These are phyloP conservation scores for Biscogniauxia sp. DNA, from an alignment of 2,329 filamentous ascomycete species.

Conservation along the genomic window DNA sequence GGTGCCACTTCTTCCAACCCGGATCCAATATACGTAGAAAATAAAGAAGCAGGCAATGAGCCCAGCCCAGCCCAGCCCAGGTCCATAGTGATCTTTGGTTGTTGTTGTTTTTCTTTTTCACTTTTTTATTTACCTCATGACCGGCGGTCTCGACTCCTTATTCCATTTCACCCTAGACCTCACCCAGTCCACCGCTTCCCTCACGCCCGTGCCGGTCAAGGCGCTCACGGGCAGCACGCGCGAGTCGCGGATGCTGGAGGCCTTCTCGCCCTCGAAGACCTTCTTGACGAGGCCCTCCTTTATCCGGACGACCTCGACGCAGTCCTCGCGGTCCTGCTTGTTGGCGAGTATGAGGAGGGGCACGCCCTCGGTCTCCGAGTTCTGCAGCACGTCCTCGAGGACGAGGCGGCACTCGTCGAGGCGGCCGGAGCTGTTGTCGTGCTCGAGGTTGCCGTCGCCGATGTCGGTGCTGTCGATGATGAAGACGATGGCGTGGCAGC, in stretches of 20 bases:
- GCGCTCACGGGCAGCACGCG: slow-evolving; percentile 89
- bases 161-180: slow-evolving; percentile 93
- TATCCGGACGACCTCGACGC: slow-evolving; percentile 93
- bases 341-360: slow-evolving; percentile 91
- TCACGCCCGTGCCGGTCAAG: slow-evolving; percentile 82
- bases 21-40: slow-evolving; percentile 5
- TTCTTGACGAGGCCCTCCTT: slow-evolving; percentile 95
- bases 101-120: slow-evolving; percentile 9
- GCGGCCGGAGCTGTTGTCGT: slow-evolving; percentile 56
- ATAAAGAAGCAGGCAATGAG: not conserved
- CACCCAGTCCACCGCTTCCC: slow-evolving; percentile 96
- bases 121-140: slow-evolving; percentile 71
- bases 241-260: slow-evolving; percentile 80
- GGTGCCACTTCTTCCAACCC: slow-evolving; percentile 16
- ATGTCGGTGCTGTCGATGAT: slow-evolving; percentile 95
- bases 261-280: slow-evolving; percentile 93
- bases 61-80: not conserved
- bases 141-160: slow-evolving; percentile 84
- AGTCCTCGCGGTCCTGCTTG: slow-evolving; percentile 97
- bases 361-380: slow-evolving; percentile 85
- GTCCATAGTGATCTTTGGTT: not conserved
- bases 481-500: slow-evolving; percentile 95
- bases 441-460: slow-evolving; percentile 70
- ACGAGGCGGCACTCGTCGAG: slow-evolving; percentile 87
- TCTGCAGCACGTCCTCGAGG: slow-evolving; percentile 83